Evolutionary conservation across 495 filamentous ascomycete genomes (phyloP), one percentile per base, ranked within the genome.

Genomic region (Penicillium steckii): DNA sequence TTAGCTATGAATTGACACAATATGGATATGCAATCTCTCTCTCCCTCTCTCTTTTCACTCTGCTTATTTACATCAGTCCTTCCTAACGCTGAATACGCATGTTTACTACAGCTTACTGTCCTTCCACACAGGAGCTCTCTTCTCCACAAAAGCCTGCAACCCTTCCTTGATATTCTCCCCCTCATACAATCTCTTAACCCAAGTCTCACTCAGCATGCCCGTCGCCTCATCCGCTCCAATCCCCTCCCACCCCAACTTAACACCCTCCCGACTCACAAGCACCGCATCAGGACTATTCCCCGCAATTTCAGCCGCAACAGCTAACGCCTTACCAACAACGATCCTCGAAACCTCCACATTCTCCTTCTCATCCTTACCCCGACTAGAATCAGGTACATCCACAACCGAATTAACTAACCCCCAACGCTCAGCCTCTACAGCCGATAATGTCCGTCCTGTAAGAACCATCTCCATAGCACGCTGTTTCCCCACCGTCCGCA

Each of bases 151-250:
- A 48, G 86, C 87, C 73, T 57, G 75, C 46, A 95, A 67, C 0
- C 90, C 91, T 72, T 95, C 91, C 65, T 75, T 81, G 57, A 90
- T 85, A 76, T 95, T 95, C 70, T 89, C 83, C 4, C 88, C 90
- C 19, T 66, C 75, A 48, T 85, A 74, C 57, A 96, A 76, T 62
- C 75, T 65, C 54, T 61, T 70, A 62, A 77, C 87, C 80, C 82
- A 78, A 5, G 77, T 81, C 52, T 80, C 78, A 38, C 73, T 68
- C 59, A 89, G 56, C 40, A 80, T 60, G 49, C 75, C 74, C 27
- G 82, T 87, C 29, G 68, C 88, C 67, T 85, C 80, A 61, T 86
- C 84, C 35, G 82, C 85, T 7, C 86, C 83, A 3, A 81, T 64
- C 3, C 80, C 80, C 65, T 89, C 86, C 86, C 86, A 90, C 0